phyloP scores from a whole-genome alignment of 164 flowering plant genomes.

The Taxillus chinensis region DNA sequence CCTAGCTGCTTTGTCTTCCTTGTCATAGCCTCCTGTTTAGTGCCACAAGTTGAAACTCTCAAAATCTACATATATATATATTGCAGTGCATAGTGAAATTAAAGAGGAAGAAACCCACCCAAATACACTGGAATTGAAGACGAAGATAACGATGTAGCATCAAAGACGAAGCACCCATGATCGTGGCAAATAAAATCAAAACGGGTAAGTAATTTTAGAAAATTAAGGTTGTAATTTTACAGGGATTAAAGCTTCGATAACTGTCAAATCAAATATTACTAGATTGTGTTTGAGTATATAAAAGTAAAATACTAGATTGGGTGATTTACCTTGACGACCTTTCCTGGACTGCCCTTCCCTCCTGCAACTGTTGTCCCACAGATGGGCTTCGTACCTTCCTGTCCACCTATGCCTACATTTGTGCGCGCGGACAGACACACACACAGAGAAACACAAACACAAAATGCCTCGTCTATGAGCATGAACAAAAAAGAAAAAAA shows the following conservation, averaged over 20 bases:
- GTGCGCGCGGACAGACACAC: slow-evolving; percentile 1
- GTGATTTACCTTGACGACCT: slow-evolving; percentile 76
- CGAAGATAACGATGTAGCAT: no score
- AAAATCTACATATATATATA: not conserved
- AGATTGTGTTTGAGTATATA: no score
- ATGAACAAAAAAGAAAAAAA: not conserved
- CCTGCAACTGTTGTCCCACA: slow-evolving; percentile 96
- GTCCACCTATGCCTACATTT: slow-evolving; percentile 85
- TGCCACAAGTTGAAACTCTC: not conserved
- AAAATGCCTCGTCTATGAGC: not conserved
- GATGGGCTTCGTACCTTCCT: slow-evolving; percentile 94
- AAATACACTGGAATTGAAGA: slow-evolving; percentile 46
- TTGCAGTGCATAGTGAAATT: not conserved
- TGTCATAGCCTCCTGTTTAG: slow-evolving; percentile 80
- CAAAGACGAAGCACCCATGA: not conserved
- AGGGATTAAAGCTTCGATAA: no score
- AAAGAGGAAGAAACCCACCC: slow-evolving; percentile 33
- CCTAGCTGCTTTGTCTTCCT: slow-evolving; percentile 93
- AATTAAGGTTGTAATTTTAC: no score
- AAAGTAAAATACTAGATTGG: no score
- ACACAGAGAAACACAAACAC: not conserved
- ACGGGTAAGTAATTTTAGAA: not conserved
- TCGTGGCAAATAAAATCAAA: not conserved
- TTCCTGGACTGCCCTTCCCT: slow-evolving; percentile 93
- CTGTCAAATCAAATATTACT: no score